Evolutionary conservation across 495 filamentous ascomycete genomes (phyloP), one percentile per base, ranked within the genome.

Genomic region (Annulohypoxylon moriforme): DNA sequence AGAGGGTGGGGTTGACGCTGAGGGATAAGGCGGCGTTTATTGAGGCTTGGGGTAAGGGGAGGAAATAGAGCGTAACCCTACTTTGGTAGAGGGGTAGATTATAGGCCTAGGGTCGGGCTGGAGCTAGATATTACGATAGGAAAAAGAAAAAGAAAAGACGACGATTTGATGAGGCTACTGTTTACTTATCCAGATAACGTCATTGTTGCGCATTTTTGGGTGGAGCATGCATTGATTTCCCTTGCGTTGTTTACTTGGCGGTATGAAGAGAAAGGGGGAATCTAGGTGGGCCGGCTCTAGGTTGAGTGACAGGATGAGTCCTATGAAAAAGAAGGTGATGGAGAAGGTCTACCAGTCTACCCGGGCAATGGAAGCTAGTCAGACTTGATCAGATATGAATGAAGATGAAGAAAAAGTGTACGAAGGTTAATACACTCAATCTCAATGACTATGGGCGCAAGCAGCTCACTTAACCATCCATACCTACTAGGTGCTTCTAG

Each of bases 1-100:
- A 95, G 85, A 85, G 96, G 38, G 92, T 99, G 14, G 93, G 89
- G 0, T 77, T 99, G 77, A 92, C 92, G 1, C 83, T 96, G 64
- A 81, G 79, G 74, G 94, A 97, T 42, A 99, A 99, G 83, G 81
- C 85, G 63, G 89, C 87, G 13, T 98, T 98, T 82, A 86, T 96
- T 7, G 80, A 88, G 46, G 86, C 86, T 57, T 94, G 81, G 82
- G 71, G 67, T 6, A 77, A 78, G 60, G 50, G 71, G 14, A 64
- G 65, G 69, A 77, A 76, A 69, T 76, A 55, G 71, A 49, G 11
- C n/a, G 0, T 10, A 49, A 22, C n/a, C n/a, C n/a, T n/a, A n/a
- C n/a, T n/a, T n/a, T n/a, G 18, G 14, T 44, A 2, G 36, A 4
- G 11, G 13, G 13, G 36, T 14, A 40, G 36, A 40, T 3, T 40